These are phyloP conservation scores for Xylariaceae sp. DNA, from an alignment of 2,329 filamentous ascomycete species.

Conservation along the genomic window DNA sequence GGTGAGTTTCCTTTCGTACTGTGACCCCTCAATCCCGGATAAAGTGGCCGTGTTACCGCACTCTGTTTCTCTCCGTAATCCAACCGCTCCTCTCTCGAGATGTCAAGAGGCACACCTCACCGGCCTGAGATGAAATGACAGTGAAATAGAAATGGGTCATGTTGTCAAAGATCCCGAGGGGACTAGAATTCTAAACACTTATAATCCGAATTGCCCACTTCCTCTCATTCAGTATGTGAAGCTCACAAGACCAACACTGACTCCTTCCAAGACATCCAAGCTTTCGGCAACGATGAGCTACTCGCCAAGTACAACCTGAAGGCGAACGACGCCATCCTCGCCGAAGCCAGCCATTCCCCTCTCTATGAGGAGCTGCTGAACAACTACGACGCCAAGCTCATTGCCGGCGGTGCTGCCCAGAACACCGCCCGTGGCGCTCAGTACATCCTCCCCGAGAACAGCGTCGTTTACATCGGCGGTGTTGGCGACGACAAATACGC, in stretches of 20 bases:
- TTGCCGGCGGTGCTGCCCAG: conserved; percentile 93
- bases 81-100: no score
- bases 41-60: no score
- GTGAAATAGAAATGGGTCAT: no score
- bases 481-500: conserved; percentile 96
- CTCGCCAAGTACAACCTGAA: conserved; percentile 93
- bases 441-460: conserved; percentile 89
- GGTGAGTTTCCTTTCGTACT: conserved; percentile 50
- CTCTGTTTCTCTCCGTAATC: no score
- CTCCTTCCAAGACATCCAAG: conserved; percentile 74
- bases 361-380: conserved; percentile 92
- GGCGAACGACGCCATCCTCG: conserved; percentile 95
- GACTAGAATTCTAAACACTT: no score
- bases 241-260: no score
- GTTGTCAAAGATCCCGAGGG: no score
- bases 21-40: no score
- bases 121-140: no score
- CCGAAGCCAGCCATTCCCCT: conserved; percentile 81
- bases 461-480: conserved; percentile 88
- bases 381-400: conserved; percentile 89
- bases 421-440: conserved; percentile 95
- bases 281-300: conserved; percentile 72
- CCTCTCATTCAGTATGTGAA: no score
- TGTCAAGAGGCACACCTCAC: no score
- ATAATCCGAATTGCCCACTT: no score